Conservation (phyloP, 2,329 filamentous ascomycete genomes). For the Harringtonia aguacate region DNA sequence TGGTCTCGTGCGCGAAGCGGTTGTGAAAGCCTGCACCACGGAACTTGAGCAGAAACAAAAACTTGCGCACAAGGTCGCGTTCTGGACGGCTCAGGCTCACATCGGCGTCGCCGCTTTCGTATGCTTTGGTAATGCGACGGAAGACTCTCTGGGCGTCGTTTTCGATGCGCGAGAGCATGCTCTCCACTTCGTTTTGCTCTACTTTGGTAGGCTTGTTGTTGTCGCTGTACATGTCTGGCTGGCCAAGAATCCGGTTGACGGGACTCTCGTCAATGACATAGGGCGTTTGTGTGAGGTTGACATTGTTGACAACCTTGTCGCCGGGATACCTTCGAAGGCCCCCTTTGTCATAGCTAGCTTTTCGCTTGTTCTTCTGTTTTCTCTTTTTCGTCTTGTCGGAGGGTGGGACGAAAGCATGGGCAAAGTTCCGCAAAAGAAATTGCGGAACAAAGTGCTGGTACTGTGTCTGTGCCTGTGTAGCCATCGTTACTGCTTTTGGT, state of each 20-base stretch:
- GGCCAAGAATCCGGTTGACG: constrained; percentile 11
- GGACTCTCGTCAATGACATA: constrained; percentile 8
- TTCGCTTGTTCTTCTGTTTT: background rate
- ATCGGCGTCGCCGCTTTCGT: constrained; percentile 3
- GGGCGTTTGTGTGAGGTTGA: background rate
- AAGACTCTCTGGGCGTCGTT: constrained; percentile 7
- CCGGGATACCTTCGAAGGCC: background rate
- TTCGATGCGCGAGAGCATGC: constrained; percentile 10
- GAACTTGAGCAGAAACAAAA: constrained; percentile 34
- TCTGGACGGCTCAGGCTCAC: constrained; percentile 21
- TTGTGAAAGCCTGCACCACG: constrained; percentile 22
- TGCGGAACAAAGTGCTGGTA: background rate
- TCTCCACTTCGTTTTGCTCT: constrained; percentile 7
- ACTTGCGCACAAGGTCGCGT: constrained; percentile 28
- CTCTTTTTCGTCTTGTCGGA: background rate
- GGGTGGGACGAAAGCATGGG: background rate
- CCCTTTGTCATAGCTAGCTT: background rate
- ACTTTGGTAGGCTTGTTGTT: constrained; percentile 6
- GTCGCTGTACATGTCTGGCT: constrained; percentile 14
- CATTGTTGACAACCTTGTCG: background rate
- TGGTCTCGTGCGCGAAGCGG: constrained; percentile 23
- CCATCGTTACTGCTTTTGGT: too few relatives aligned
- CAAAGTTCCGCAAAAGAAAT: background rate
- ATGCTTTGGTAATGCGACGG: constrained; percentile 11
- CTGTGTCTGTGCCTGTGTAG: background rate